Evolutionary conservation across 768 basidiomycete genomes (phyloP).

Genomic region (Suillus occidentalis): DNA sequence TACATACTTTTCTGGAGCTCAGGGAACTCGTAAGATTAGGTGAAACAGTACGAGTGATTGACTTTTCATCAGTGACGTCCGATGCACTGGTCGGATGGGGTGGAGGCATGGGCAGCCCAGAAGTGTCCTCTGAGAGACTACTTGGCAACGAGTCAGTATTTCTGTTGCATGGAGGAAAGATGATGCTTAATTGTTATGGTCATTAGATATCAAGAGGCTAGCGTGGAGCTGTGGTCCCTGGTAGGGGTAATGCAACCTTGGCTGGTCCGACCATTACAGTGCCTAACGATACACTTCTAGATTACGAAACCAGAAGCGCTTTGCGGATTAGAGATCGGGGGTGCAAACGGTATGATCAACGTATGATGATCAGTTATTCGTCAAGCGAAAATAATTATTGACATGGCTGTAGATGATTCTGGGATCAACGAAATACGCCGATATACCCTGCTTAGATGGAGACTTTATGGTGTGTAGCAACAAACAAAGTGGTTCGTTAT

Average conservation of each 20-base stretch:
- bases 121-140: slow-evolving; percentile 37
- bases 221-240: slow-evolving; percentile 28
- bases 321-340: slow-evolving; percentile 41
- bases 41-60: slow-evolving; percentile 43
- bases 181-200: neutral
- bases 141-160: slow-evolving; percentile 36
- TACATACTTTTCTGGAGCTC: slow-evolving; percentile 49
- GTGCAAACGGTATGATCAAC: slow-evolving; percentile 45
- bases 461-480: slow-evolving; percentile 40
- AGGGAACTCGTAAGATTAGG: slow-evolving; percentile 56
- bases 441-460: slow-evolving; percentile 43
- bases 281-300: slow-evolving; percentile 16
- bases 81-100: slow-evolving; percentile 44
- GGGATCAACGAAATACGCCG: slow-evolving; percentile 35
- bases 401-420: slow-evolving; percentile 33
- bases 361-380: slow-evolving; percentile 21
- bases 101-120: slow-evolving; percentile 45
- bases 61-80: slow-evolving; percentile 41
- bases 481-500: slow-evolving; percentile 4
- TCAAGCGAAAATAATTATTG: slow-evolving; percentile 8
- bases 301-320: slow-evolving; percentile 37
- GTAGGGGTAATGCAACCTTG: slow-evolving; percentile 21
- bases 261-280: neutral
- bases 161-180: neutral
- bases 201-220: slow-evolving; percentile 34